Evolutionary conservation across 2,329 filamentous ascomycete genomes (phyloP).

Genomic region (Trichoderma cornu-damae): DNA sequence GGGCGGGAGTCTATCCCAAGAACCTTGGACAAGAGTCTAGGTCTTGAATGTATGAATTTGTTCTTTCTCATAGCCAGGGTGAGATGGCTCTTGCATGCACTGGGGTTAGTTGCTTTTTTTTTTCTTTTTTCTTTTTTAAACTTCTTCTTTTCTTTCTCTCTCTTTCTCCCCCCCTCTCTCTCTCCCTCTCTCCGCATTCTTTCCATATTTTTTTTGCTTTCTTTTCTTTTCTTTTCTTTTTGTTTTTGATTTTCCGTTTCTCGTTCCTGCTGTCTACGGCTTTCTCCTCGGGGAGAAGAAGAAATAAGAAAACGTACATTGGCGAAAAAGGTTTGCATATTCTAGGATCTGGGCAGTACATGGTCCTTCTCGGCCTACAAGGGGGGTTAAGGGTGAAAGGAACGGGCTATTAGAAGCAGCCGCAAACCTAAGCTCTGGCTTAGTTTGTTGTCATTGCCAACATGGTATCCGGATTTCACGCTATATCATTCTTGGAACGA

Average conservation of each 20-base stretch:
- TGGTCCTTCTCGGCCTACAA: not conserved
- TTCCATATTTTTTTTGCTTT: not conserved
- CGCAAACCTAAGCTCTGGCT: not conserved
- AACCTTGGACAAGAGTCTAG: not conserved
- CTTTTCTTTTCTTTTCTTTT: too few species aligned
- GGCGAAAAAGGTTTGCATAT: slow-evolving; percentile 10
- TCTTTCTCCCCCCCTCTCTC: not conserved
- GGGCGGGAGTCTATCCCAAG: slow-evolving; percentile 2
- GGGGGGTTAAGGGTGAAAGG: not conserved
- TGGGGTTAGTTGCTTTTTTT: slow-evolving; percentile 5
- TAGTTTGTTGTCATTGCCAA: not conserved
- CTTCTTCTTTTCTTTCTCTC: not conserved
- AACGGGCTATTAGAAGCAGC: not conserved
- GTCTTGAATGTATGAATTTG: slow-evolving; percentile 2
- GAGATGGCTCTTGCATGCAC: slow-evolving; percentile 11
- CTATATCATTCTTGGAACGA: not conserved
- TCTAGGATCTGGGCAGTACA: slow-evolving; percentile 1
- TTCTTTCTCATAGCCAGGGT: slow-evolving; percentile 2
- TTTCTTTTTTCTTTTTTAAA: not conserved
- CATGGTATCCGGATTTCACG: not conserved
- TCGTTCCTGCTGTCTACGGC: slow-evolving; percentile 2
- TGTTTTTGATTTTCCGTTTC: not conserved
- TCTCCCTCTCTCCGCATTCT: too few species aligned
- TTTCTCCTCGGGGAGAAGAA: not conserved
- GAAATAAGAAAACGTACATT: slow-evolving; percentile 2